Evolutionary conservation across 2,329 filamentous ascomycete genomes (phyloP), one percentile per base, ranked within the genome.

Genomic region (Microdochium trichocladiopsis): DNA sequence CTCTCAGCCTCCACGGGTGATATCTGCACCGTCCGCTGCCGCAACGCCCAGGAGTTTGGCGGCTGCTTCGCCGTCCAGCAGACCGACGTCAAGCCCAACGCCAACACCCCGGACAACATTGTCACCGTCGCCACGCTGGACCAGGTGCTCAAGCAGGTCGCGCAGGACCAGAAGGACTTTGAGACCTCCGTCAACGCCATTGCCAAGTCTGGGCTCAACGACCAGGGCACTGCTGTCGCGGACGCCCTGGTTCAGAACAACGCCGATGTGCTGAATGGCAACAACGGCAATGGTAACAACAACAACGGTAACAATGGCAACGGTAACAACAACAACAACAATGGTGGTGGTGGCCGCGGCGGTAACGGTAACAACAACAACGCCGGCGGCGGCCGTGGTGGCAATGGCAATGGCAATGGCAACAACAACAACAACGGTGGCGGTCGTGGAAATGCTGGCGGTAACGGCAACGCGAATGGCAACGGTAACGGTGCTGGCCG

Each of bases 61-160:
- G 71, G 71, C n/a, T 73, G 71, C 58, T 64, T 72, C 52, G 63
- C 68, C 14, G 62, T 72, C 25, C 67, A 72, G 58, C 72, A 76
- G 60, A 72, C 68, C 21, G 72, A 75, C 50, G 53, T 54, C 3
- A 58, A 52, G 1, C 53, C 67, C 21, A 58, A 49, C 52, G 52
- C 53, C 14, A 70, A 69, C 59, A 60, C 57, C 6, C 60, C 67
- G 21, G 53, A 56, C 21, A 62, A 56, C 50, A 69, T 76, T 58
- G 52, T 57, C 4, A 73, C 73, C 5, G 62, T 65, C 12, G 69
- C 72, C 56, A 67, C 66, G 1, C 66, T 72, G 9, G 58, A 66
- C 41, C 41, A 45, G 21, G 67, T 56, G 24, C 67, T 75, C 52
- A 58, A 60, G 2, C 41, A 45, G 41, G 18, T 18, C 16, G 61